Conservation (phyloP, 176 grass and related monocot species). For the Rhynchospora breviuscula region DNA sequence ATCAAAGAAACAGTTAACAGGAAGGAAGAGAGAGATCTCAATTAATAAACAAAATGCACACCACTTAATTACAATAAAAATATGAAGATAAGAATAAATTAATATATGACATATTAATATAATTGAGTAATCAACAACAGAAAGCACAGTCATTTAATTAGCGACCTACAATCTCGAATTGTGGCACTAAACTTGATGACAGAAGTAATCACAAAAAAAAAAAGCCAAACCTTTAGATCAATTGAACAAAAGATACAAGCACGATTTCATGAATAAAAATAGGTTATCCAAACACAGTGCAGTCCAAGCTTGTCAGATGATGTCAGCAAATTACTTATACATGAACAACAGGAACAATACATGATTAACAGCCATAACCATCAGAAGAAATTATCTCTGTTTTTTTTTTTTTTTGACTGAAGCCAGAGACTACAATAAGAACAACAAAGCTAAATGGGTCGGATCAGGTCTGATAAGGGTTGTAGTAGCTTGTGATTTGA, state of each 20-base stretch:
- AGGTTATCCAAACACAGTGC: constrained; percentile 18
- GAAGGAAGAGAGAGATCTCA: no score
- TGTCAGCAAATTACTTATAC: constrained; percentile 20
- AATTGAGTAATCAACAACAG: neutral
- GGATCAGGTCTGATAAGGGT: neutral
- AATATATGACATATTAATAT: neutral
- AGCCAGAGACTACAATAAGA: constrained; percentile 27
- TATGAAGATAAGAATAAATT: neutral
- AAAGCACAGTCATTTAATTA: neutral
- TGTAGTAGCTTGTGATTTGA: constrained; percentile 7
- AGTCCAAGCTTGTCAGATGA: constrained; percentile 15
- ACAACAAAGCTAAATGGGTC: constrained; percentile 10
- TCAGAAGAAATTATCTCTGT: neutral
- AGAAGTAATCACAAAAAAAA: neutral
- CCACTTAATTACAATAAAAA: neutral
- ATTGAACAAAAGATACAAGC: constrained; percentile 13
- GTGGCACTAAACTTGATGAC: neutral
- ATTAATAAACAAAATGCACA: neutral
- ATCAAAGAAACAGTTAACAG: no score
- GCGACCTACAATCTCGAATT: neutral
- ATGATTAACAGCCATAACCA: constrained; percentile 8
- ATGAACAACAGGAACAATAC: constrained; percentile 16
- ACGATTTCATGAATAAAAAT: constrained; percentile 17
- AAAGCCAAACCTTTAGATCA: constrained; percentile 12
- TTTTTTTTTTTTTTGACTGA: constrained; percentile 5